Evolutionary conservation across 192 early-diverging fungal species (phyloP), one percentile per base, ranked within the genome.

Genomic region (Powellomyces hirtus): DNA sequence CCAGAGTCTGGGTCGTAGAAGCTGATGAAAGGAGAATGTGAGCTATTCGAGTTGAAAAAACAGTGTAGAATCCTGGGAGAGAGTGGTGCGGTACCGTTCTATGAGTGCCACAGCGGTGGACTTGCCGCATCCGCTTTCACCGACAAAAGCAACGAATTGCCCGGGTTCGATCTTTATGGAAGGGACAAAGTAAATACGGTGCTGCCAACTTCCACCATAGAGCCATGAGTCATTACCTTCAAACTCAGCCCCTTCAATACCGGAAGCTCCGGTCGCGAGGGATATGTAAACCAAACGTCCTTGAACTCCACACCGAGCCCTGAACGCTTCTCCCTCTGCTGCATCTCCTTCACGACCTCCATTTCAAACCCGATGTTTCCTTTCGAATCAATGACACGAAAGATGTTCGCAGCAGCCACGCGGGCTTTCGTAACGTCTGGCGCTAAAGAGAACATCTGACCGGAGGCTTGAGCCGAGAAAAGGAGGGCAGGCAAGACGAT

Each of bases 1-100:
- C 94, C 94, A 94, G 95, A 38, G 30, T 51, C 85, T 83, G 59
- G 74, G 65, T 95, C 91, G 77, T 97, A 97, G 72, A 88, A 84
- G 13, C 40, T 42, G 40, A 42, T n/a, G 40, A 42, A 42, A 42
- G 40, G 10, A 42, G 40, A 42, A 13, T 42, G n/a, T 10, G 10
- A 42, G n/a, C 40, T 42, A 42, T 10, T 10, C 40, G 10, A 10
- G 40, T 42, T 42, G 11, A 10, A n/a, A n/a, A n/a, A n/a, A n/a
- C n/a, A n/a, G n/a, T n/a, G n/a, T n/a, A n/a, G n/a, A n/a, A n/a
- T n/a, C n/a, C n/a, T n/a, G n/a, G n/a, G n/a, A n/a, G 11, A 58
- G 68, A 26, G 52, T 27, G 18, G 77, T 68, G 71, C 96, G 93
- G 78, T 97, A 97, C 0, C 94, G 89, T 70, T 94, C 77, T n/a